Evolutionary conservation across 2,329 filamentous ascomycete species (phyloP), one percentile per base, ranked within the genome.

Genomic region (Colletotrichum destructivum): DNA sequence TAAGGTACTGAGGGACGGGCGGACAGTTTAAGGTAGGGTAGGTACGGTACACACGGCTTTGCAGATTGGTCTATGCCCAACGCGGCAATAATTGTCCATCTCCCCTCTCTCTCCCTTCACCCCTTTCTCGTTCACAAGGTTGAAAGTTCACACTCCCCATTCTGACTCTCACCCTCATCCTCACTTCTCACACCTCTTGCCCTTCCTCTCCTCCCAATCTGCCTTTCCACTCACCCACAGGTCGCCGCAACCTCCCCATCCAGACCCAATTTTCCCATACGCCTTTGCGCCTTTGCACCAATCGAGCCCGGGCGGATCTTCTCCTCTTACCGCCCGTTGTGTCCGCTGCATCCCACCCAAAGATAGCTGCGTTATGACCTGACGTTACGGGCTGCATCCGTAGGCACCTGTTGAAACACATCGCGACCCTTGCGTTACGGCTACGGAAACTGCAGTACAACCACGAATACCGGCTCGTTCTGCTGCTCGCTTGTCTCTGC

Each of bases 201-300:
- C 16, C 44, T n/a, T 23, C 8, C 57, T n/a, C n/a, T 7, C 16
- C 9, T 9, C 9, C 9, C 9, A n/a, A 18, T 31, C 42, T 9
- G 12, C 44, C 56, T 59, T 26, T 46, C 56, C 35, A 26, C 35
- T 49, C 6, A 16, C 44, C 55, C 55, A 40, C 26, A 16, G 35
- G 11, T 31, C 54, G 11, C 44, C 23, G 44, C 42, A 66, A 66
- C 51, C 35, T 51, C 46, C 23, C 56, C 64, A 66, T 66, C 64
- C 31, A 21, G 12, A 61, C 55, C 56, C 56, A 23, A 46, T 52
- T 62, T 54, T 67, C 56, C 64, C 64, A 67, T 54, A 8, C 18
- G 8, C 8, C 8, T 38, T 60, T 13, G 4, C 21, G 21, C 35
- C 26, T 18, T 56, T 21, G 54, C 38, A 35, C 54, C 3, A 13